phyloP scores from a whole-genome alignment of 441 rosid genomes.

The Populus trichocarpa region DNA sequence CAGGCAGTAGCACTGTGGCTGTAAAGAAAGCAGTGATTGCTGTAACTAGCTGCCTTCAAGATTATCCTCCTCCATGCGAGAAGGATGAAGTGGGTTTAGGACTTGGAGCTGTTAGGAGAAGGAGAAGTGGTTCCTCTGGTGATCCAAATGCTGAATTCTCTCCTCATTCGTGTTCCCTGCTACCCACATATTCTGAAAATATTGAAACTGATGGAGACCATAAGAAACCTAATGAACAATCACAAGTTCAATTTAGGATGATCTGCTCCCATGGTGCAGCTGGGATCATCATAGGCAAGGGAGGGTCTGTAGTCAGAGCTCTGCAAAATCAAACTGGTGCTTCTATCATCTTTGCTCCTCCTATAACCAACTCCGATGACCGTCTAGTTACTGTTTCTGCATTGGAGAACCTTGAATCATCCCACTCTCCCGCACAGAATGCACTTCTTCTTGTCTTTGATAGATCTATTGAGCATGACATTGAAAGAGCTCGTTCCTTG shows the following conservation, averaged over 20 bases:
- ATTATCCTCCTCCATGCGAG: constrained; percentile 30
- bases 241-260: constrained; percentile 47
- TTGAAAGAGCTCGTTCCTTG: constrained; percentile 34
- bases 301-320: constrained; percentile 50
- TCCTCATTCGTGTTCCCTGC: constrained; percentile 40
- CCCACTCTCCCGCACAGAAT: constrained; percentile 59
- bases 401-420: constrained; percentile 45
- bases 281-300: constrained; percentile 61
- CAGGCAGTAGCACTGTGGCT: constrained; percentile 38
- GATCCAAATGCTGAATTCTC: constrained; percentile 49
- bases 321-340: constrained; percentile 59
- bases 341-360: constrained; percentile 41
- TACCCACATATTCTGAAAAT: constrained; percentile 24
- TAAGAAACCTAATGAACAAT: constrained; percentile 15
- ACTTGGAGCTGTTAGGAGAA: constrained; percentile 24
- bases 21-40: constrained; percentile 60
- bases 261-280: constrained; percentile 46
- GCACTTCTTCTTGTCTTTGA: constrained; percentile 51
- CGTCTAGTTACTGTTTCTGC: constrained; percentile 61
- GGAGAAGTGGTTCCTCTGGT: constrained; percentile 17
- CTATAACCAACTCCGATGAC: constrained; percentile 28
- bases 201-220: constrained; percentile 19
- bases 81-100: constrained; percentile 24
- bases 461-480: constrained; percentile 49
- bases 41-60: constrained; percentile 45